Conservation (phyloP, 192 early-diverging fungal genomes). For the Dimargaris verticillata region DNA sequence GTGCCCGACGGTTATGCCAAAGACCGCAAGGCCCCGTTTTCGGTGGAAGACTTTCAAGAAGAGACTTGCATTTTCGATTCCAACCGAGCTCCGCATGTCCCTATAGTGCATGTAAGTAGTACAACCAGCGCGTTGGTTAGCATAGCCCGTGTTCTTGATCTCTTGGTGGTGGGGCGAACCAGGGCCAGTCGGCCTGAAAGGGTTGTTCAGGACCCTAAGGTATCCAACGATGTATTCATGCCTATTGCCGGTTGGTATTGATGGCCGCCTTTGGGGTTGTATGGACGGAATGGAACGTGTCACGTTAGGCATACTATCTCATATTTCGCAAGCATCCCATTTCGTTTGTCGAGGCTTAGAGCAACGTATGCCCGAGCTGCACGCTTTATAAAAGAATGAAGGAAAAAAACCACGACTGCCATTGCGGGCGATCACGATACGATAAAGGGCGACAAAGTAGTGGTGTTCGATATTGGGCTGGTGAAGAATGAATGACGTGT, state of each 20-base stretch:
- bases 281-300: too few relatives aligned
- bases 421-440: too few relatives aligned
- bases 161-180: not conserved
- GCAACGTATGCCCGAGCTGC: too few relatives aligned
- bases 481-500: too few relatives aligned
- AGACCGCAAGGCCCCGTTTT: conserved; percentile 25
- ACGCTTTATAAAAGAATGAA: too few relatives aligned
- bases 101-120: conserved; percentile 24
- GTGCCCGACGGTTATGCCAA: conserved; percentile 27
- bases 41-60: conserved; percentile 20
- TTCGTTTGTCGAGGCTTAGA: too few relatives aligned
- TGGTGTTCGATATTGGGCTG: too few relatives aligned
- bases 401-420: too few relatives aligned
- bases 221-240: not conserved
- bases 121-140: not conserved
- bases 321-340: conserved; percentile 5
- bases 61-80: conserved; percentile 21
- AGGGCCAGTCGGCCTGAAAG: not conserved
- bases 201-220: not conserved
- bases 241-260: not conserved
- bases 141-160: not conserved
- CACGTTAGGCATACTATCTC: conserved; percentile 1
- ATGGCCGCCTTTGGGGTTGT: too few relatives aligned
- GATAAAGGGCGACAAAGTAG: too few relatives aligned
- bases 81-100: conserved; percentile 16